Conservation (phyloP, 352 stramenopile genomes). For the Blastocystis sp. region DNA sequence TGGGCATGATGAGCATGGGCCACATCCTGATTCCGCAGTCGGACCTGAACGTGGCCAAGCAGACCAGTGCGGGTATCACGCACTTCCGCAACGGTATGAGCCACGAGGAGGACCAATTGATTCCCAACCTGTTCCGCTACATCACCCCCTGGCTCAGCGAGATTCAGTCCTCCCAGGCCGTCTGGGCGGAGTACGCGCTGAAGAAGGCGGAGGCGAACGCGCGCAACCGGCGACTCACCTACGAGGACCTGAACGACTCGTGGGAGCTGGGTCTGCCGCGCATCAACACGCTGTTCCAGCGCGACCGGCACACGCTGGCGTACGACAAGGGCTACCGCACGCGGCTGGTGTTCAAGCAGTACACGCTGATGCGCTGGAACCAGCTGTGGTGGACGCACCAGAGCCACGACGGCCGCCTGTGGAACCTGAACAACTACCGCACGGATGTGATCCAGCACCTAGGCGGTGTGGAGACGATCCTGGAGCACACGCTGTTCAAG, state of each 20-base stretch:
- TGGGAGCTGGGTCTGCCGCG: slow-evolving; percentile 96
- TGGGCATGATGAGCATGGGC: slow-evolving; percentile 99
- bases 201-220: slow-evolving; percentile 89
- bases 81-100: slow-evolving; percentile 92
- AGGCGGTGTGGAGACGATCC: slow-evolving; percentile 96
- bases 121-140: slow-evolving; percentile 99
- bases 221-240: slow-evolving; percentile 93
- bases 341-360: slow-evolving; percentile 96
- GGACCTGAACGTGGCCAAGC: slow-evolving; percentile 96
- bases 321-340: slow-evolving; percentile 99
- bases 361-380: slow-evolving; percentile 93
- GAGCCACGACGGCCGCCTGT: slow-evolving; percentile 98
- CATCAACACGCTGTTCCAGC: slow-evolving; percentile 92
- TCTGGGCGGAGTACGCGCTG: slow-evolving; percentile 87
- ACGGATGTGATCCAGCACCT: slow-evolving; percentile 99
- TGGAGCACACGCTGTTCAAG: slow-evolving; percentile 99
- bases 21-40: slow-evolving; percentile 98
- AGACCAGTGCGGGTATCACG: slow-evolving; percentile 95
- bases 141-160: slow-evolving; percentile 95
- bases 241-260: slow-evolving; percentile 98
- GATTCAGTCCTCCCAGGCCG: slow-evolving; percentile 96
- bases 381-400: slow-evolving; percentile 98
- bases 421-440: slow-evolving; percentile 99
- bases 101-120: slow-evolving; percentile 96
- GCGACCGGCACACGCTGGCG: slow-evolving; percentile 96